A percentile compares a stretch with the other conserved stretches of the same genome.
Evolutionary conservation across 495 filamentous ascomycete species (phyloP).

Genomic region (Cladorrhinum samala): DNA sequence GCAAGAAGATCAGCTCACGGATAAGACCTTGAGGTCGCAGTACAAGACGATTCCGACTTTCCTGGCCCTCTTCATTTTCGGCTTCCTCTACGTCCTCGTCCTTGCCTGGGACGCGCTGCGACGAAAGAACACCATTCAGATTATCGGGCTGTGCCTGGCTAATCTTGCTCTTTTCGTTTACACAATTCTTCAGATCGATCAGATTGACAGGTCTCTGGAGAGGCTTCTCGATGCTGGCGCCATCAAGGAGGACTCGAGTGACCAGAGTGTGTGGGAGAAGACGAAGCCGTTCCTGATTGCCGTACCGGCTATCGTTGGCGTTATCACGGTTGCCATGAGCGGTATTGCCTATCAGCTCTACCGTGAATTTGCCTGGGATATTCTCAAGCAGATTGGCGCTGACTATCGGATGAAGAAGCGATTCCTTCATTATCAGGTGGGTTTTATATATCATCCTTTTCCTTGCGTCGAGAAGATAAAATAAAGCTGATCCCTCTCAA

Average conservation of each 20-base stretch:
- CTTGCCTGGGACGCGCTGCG: conserved; percentile 89
- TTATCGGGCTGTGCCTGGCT: conserved; percentile 90
- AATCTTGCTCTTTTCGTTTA: conserved; percentile 89
- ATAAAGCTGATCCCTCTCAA: conserved; percentile 25
- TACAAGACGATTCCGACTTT: conserved; percentile 79
- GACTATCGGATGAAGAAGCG: conserved; percentile 95
- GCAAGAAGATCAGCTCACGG: conserved; percentile 8
- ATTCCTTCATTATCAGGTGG: conserved; percentile 92
- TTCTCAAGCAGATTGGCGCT: conserved; percentile 97
- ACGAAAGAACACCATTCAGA: conserved; percentile 95
- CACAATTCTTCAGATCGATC: conserved; percentile 82
- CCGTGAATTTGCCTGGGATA: conserved; percentile 98
- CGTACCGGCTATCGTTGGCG: conserved; percentile 74
- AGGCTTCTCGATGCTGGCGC: conserved; percentile 32
- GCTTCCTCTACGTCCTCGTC: conserved; percentile 83
- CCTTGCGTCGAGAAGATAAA: not conserved
- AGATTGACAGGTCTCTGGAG: conserved; percentile 67
- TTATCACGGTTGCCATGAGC: conserved; percentile 64
- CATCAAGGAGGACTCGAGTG: conserved; percentile 30
- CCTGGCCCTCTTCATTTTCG: conserved; percentile 94
- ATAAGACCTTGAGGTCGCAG: conserved; percentile 32
- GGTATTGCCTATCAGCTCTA: conserved; percentile 90
- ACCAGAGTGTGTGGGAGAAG: conserved; percentile 54
- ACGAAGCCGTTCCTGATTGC: conserved; percentile 74
- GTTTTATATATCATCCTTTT: conserved; percentile 11